A percentile compares a stretch with the other conserved stretches of the same genome.
Conservation (phyloP, 345 rosid genomes). For the Balakata baccata region DNA sequence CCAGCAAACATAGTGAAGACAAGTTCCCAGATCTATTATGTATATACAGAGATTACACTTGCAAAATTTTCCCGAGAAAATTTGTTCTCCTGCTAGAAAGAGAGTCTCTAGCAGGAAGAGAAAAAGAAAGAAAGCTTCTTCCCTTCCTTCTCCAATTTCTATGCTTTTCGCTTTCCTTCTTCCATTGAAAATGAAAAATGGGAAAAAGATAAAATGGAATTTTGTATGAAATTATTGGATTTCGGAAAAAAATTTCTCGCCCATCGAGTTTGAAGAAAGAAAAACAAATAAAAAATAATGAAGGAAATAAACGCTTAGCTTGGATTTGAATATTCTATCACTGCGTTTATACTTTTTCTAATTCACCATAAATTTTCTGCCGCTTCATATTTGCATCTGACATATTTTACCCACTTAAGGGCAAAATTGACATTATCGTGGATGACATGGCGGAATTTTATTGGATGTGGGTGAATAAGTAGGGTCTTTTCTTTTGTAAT, state of each 20-base stretch:
- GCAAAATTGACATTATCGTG: background rate
- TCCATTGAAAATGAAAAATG: background rate
- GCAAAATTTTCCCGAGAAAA: no score
- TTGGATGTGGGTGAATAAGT: background rate
- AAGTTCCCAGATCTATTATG: constrained; percentile 2
- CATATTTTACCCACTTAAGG: constrained; percentile 1
- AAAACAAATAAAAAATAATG: background rate
- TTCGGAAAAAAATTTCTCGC: no score
- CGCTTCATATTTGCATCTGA: background rate
- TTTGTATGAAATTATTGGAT: no score
- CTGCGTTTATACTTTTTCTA: background rate
- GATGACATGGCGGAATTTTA: background rate
- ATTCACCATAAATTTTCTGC: background rate
- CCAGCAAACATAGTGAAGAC: constrained; percentile 1
- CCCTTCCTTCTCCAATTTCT: constrained; percentile 14
- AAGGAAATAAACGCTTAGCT: background rate
- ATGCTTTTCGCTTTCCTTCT: constrained; percentile 3
- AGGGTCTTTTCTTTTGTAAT: constrained; percentile 16
- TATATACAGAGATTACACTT: no score
- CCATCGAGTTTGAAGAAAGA: background rate
- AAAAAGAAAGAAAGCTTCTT: background rate
- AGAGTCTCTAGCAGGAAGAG: background rate
- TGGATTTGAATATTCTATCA: background rate
- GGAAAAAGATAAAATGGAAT: no score
- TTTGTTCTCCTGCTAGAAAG: background rate